phyloP scores from a whole-genome alignment of 2,329 filamentous ascomycete species.

The Cladobotryum mycophilum region DNA sequence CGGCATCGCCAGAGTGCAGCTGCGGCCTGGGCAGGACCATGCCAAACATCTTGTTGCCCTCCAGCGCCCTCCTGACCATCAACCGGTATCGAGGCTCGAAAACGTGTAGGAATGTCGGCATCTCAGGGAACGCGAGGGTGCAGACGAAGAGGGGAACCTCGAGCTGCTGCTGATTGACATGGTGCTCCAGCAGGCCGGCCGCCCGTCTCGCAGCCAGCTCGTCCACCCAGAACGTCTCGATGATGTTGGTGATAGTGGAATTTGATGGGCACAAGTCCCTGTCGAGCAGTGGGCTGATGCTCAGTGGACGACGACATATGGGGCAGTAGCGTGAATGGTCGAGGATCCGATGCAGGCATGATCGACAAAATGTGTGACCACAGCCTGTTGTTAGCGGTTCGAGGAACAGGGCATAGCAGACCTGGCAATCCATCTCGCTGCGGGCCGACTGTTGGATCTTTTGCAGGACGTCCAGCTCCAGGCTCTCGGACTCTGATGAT shows the following conservation, averaged over 20 bases:
- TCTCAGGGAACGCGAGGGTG: slow-evolving; percentile 71
- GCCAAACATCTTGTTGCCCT: slow-evolving; percentile 70
- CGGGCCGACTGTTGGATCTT: slow-evolving; percentile 56
- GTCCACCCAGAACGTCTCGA: slow-evolving; percentile 64
- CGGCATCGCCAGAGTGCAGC: slow-evolving; percentile 25
- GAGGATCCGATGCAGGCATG: slow-evolving; percentile 68
- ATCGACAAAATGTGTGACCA: slow-evolving; percentile 83
- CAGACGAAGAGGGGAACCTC: slow-evolving; percentile 73
- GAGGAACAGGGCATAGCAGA: slow-evolving; percentile 76
- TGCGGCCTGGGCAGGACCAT: slow-evolving; percentile 69
- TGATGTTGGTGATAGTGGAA: slow-evolving; percentile 53
- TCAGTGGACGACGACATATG: slow-evolving; percentile 64
- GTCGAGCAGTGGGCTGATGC: slow-evolving; percentile 39
- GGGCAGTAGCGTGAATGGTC: slow-evolving; percentile 76
- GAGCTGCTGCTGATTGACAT: slow-evolving; percentile 46
- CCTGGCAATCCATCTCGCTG: slow-evolving; percentile 76
- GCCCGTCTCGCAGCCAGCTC: slow-evolving; percentile 53
- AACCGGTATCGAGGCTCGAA: slow-evolving; percentile 87
- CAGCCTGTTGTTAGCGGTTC: slow-evolving; percentile 81
- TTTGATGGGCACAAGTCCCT: slow-evolving; percentile 49
- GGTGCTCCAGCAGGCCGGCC: slow-evolving; percentile 48
- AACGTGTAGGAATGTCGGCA: slow-evolving; percentile 83
- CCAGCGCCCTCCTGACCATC: slow-evolving; percentile 77
- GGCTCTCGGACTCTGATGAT: not conserved
- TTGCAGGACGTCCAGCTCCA: slow-evolving; percentile 30